phyloP scores from a whole-genome alignment of 176 grass and related monocot species.

The Aechmea fasciata region DNA sequence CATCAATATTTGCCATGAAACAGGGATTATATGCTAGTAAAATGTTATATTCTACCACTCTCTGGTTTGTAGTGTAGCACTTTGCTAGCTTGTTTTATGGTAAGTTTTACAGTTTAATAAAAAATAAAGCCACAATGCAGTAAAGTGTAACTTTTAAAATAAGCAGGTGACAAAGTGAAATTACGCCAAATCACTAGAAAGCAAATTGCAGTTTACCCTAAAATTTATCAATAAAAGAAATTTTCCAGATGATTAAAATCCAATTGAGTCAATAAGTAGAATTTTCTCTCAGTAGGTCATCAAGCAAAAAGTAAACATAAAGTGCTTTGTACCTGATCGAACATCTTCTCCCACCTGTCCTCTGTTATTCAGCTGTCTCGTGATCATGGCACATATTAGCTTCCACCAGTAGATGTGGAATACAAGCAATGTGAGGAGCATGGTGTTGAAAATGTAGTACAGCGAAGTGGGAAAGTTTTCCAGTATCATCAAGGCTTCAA shows the following conservation, averaged over 20 bases:
- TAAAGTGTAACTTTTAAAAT: too few relatives aligned
- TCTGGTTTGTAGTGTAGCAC: too few relatives aligned
- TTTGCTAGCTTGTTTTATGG: too few relatives aligned
- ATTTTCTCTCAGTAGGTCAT: neutral
- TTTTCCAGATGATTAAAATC: neutral
- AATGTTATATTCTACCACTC: too few relatives aligned
- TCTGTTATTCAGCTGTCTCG: conserved; percentile 81
- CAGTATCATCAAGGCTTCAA: conserved; percentile 34
- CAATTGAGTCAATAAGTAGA: neutral
- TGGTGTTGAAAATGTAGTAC: conserved; percentile 92
- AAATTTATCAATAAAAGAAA: too few relatives aligned
- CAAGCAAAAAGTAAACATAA: neutral
- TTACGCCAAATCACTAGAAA: too few relatives aligned
- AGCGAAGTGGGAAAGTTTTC: conserved; percentile 55
- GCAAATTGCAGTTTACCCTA: too few relatives aligned
- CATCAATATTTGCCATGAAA: too few relatives aligned
- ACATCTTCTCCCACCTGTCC: conserved; percentile 89
- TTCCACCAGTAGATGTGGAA: conserved; percentile 98
- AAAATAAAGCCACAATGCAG: too few relatives aligned
- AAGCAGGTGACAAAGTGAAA: too few relatives aligned
- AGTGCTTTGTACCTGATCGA: conserved; percentile 53
- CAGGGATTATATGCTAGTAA: too few relatives aligned
- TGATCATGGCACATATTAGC: conserved; percentile 95
- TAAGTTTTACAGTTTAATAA: too few relatives aligned
- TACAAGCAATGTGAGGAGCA: conserved; percentile 91